A percentile compares a stretch with the other conserved stretches of the same genome.
phyloP scores from a whole-genome alignment of 257 asterid species.

The Nicotiana noctiflora region DNA sequence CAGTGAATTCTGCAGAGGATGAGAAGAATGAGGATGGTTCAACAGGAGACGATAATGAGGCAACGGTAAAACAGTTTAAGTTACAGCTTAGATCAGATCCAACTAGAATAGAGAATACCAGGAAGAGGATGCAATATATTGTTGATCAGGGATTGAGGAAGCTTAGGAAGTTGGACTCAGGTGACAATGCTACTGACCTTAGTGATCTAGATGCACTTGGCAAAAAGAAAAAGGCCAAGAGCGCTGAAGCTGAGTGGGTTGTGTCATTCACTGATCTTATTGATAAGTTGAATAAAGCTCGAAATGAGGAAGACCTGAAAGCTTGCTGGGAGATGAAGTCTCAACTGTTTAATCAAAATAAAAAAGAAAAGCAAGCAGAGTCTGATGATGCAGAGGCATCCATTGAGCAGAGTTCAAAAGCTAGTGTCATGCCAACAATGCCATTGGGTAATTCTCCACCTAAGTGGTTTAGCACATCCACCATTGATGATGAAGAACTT shows the following conservation, averaged over 20 bases:
- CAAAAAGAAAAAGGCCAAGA: conserved; percentile 44
- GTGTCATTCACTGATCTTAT: conserved; percentile 43
- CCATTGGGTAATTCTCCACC: conserved; percentile 25
- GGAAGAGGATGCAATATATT: conserved; percentile 63
- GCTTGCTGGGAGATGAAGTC: conserved; percentile 52
- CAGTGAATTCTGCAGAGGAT: conserved; percentile 33
- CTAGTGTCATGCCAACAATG: conserved; percentile 13
- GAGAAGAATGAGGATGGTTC: conserved; percentile 34
- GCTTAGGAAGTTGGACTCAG: conserved; percentile 34
- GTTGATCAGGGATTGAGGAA: conserved; percentile 67
- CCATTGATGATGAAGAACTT: conserved; percentile 47
- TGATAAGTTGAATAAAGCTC: conserved; percentile 69
- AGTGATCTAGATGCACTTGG: conserved; percentile 44
- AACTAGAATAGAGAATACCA: conserved; percentile 45
- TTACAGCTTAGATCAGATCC: conserved; percentile 60
- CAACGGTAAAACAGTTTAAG: conserved; percentile 36
- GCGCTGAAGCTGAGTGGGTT: conserved; percentile 37
- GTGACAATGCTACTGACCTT: conserved; percentile 24
- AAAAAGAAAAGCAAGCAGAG: conserved; percentile 18
- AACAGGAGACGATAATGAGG: conserved; percentile 36
- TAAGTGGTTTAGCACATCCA: conserved; percentile 45
- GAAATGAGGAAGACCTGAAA: conserved; percentile 67
- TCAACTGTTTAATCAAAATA: conserved; percentile 36
- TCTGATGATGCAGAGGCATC: conserved; percentile 14
- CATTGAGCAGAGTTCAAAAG: conserved; percentile 16